phyloP scores from a whole-genome alignment of 192 early-diverging fungal genomes.

The Podila epicladia region DNA sequence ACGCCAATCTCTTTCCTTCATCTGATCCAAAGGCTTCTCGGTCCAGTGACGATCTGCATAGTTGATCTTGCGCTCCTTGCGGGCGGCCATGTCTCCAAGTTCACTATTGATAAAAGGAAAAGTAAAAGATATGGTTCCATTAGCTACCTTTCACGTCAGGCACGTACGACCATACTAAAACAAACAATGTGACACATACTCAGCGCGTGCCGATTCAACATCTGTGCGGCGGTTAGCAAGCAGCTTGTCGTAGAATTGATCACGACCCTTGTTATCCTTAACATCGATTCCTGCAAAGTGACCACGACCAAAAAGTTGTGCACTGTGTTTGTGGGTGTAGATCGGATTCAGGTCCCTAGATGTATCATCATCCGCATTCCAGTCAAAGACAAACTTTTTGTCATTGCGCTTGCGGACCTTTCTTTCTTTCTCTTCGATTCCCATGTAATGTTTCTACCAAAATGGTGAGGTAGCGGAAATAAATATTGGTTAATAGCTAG shows the following conservation, averaged over 20 bases:
- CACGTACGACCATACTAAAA: not conserved
- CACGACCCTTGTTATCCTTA: constrained; percentile 74
- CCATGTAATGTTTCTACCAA: constrained; percentile 83
- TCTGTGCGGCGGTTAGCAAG: constrained; percentile 66
- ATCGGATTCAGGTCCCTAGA: constrained; percentile 92
- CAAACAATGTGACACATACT: constrained; percentile 17
- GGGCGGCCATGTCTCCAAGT: constrained; percentile 66
- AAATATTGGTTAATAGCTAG: too few relatives aligned
- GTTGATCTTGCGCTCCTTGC: constrained; percentile 72
- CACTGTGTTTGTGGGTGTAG: constrained; percentile 77
- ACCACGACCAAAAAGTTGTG: constrained; percentile 89
- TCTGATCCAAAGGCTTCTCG: constrained; percentile 88
- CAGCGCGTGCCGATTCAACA: constrained; percentile 68
- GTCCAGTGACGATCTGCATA: constrained; percentile 97
- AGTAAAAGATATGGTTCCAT: not conserved
- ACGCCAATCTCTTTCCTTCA: constrained; percentile 98
- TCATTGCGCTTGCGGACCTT: constrained; percentile 88
- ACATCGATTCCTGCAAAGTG: constrained; percentile 87
- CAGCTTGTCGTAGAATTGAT: constrained; percentile 75
- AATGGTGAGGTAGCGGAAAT: not conserved
- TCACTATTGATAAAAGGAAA: constrained; percentile 54
- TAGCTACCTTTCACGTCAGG: not conserved
- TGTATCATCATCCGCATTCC: constrained; percentile 96
- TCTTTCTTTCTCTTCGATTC: constrained; percentile 77
- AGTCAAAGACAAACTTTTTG: constrained; percentile 98